Conservation (phyloP, 805 yeast genomes). For the Kazachstania martiniae region DNA sequence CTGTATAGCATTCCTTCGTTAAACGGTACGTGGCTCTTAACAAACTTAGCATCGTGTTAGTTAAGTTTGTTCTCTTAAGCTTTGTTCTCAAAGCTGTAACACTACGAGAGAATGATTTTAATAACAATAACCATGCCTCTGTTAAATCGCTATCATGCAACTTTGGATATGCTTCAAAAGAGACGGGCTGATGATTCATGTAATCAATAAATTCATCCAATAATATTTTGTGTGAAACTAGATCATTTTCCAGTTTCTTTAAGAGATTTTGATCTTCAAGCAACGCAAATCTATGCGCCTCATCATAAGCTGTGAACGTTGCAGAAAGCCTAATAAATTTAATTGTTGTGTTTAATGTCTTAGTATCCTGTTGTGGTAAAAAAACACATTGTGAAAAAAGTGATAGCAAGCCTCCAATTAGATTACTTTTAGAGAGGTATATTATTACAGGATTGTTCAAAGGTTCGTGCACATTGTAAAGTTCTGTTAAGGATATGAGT, state of each 20-base stretch:
- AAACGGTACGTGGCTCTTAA: slow-evolving; percentile 11
- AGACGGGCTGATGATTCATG: no score
- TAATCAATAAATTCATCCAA: slow-evolving; percentile 11
- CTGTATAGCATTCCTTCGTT: slow-evolving; percentile 8
- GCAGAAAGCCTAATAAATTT: slow-evolving; percentile 22
- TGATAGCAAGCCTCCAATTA: slow-evolving; percentile 16
- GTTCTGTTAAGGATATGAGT: slow-evolving; percentile 12
- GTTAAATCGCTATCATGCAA: slow-evolving; percentile 17
- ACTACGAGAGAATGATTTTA: slow-evolving; percentile 27
- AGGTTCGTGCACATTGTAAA: slow-evolving; percentile 17
- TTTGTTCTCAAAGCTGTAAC: slow-evolving; percentile 22
- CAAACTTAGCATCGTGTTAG: slow-evolving; percentile 13
- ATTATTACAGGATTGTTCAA: slow-evolving; percentile 18
- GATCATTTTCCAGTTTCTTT: slow-evolving; percentile 13
- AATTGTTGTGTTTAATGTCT: slow-evolving; percentile 10
- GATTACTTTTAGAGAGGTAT: slow-evolving; percentile 16
- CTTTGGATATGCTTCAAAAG: slow-evolving; percentile 16
- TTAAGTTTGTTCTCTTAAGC: slow-evolving; percentile 18
- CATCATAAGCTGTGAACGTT: slow-evolving; percentile 21
- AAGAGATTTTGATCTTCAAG: slow-evolving; percentile 14
- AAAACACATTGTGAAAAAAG: slow-evolving; percentile 17
- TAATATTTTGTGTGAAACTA: slow-evolving; percentile 14
- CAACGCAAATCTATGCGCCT: slow-evolving; percentile 15
- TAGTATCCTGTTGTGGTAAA: slow-evolving; percentile 8
- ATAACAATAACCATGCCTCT: slow-evolving; percentile 21